Base-by-base conservation (phyloP, 2,329 filamentous ascomycete genomes). In the Shiraia bambusicola region DNA sequence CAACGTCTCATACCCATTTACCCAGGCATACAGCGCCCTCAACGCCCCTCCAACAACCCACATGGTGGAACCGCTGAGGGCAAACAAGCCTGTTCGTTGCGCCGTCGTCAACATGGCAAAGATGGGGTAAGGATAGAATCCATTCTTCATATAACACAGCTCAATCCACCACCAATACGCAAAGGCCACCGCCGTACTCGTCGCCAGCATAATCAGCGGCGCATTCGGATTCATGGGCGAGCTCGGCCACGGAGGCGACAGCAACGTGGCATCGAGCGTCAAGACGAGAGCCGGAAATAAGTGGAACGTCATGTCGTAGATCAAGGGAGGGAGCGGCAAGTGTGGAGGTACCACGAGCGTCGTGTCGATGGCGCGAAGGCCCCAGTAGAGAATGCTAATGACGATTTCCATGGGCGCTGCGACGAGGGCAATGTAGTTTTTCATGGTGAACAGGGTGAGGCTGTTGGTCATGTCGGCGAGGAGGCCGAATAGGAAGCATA, bases 111-210 rank as follows among this genome's bases (percentile, higher is more conserved):
- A 71, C 31, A 87, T 64, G 7, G 76, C 83, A 50, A 96, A 92
- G 17, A 95, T 77, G 1, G 91, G 90, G 66, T 96, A 95, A 0
- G 90, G 89, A 56, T 95, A 94, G 54, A 77, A 83, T 39, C 83
- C 81, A 56, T 89, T 89, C 45, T 78, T 72, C 31, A 74, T 74
- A 56, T 80, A 87, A 70, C 86, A 89, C 16, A 81, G 75, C 67
- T 90, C 85, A 16, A 89, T 79, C 86, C 87, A 91, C 50, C 78
- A 78, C 85, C 86, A 91, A 66, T 91, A 91, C 2, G 70, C 63
- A 47, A 86, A 81, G 0, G 84, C 84, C 30, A 88, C 67, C 2
- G 52, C 61, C 10, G 77, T 76, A 50, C 80, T 82, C 17, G 86
- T 59, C 1, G 71, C 69, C 58, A 87, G 74, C 4, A 82, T 79